Conservation (phyloP, 1,139 yeast genomes). For the Pneumocystis jirovecii region DNA sequence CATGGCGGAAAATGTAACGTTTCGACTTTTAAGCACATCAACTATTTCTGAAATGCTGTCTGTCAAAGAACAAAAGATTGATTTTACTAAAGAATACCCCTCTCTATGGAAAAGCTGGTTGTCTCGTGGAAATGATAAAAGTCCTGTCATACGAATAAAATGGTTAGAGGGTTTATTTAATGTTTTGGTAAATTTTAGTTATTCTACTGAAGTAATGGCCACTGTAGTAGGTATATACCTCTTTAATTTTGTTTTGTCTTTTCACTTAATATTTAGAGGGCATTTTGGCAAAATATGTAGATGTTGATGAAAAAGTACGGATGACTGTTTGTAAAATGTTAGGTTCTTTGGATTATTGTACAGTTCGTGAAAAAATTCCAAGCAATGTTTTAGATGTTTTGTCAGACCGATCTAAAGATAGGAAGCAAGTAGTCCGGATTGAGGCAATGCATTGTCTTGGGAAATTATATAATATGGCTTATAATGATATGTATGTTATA, state of each 20-base stretch:
- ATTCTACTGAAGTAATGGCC: neutral
- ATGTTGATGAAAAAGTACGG: constrained; percentile 63
- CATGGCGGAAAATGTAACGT: constrained; percentile 44
- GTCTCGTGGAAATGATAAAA: constrained; percentile 56
- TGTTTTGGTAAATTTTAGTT: neutral
- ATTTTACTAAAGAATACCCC: constrained; percentile 45
- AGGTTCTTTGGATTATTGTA: constrained; percentile 28
- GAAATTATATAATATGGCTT: constrained; percentile 32
- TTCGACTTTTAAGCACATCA: constrained; percentile 55
- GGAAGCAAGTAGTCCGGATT: constrained; percentile 48
- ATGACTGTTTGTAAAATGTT: constrained; percentile 40
- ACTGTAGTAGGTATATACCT: neutral
- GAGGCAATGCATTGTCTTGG: constrained; percentile 45
- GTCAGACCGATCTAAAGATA: constrained; percentile 55
- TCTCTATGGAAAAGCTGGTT: constrained; percentile 60
- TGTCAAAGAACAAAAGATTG: constrained; percentile 31
- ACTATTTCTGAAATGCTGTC: constrained; percentile 58
- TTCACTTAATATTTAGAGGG: constrained; percentile 38
- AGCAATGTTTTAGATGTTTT: constrained; percentile 39
- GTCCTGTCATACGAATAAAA: constrained; percentile 44
- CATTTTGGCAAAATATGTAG: constrained; percentile 52
- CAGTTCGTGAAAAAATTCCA: constrained; percentile 23
- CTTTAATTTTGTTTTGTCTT: neutral
- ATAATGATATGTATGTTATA: constrained; percentile 13
- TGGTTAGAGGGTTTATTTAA: constrained; percentile 51